Conservation (phyloP, 1,139 yeast genomes). For the Ogataea hybrid region DNA sequence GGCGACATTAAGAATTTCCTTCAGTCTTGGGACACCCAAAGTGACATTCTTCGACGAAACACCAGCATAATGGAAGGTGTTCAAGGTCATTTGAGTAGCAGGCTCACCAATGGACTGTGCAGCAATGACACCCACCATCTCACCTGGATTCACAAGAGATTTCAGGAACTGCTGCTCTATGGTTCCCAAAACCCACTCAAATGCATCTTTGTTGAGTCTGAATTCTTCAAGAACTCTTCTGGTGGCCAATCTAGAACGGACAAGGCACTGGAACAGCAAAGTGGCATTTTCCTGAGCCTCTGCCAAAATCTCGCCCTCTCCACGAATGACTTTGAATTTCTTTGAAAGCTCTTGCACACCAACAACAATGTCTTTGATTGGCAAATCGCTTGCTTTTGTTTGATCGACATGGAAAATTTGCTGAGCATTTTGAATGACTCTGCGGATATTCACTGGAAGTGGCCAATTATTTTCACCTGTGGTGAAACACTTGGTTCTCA, state of each 20-base stretch:
- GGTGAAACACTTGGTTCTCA: constrained; percentile 78
- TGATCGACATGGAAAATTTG: constrained; percentile 95
- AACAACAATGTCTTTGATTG: constrained; percentile 72
- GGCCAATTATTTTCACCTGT: constrained; percentile 98
- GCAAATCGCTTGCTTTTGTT: constrained; percentile 85
- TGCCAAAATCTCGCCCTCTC: constrained; percentile 64
- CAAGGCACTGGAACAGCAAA: constrained; percentile 81
- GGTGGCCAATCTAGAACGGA: constrained; percentile 87
- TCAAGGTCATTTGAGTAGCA: constrained; percentile 98
- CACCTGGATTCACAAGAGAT: constrained; percentile 97
- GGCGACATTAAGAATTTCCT: constrained; percentile 98
- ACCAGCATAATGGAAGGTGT: constrained; percentile 99
- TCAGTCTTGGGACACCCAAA: constrained; percentile 98
- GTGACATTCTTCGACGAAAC: constrained; percentile 99
- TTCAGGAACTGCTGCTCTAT: constrained; percentile 91
- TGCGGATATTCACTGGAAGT: constrained; percentile 93
- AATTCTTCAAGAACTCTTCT: constrained; percentile 92
- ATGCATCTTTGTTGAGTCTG: constrained; percentile 78
- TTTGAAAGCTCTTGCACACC: constrained; percentile 72
- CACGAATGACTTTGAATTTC: constrained; percentile 77
- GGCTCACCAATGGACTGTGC: constrained; percentile 99
- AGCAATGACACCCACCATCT: constrained; percentile 99
- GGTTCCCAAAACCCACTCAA: constrained; percentile 95
- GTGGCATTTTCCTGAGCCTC: constrained; percentile 97
- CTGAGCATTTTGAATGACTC: constrained; percentile 95